Conservation (phyloP, 768 basidiomycete genomes). For the Scleroderma citrinum region DNA sequence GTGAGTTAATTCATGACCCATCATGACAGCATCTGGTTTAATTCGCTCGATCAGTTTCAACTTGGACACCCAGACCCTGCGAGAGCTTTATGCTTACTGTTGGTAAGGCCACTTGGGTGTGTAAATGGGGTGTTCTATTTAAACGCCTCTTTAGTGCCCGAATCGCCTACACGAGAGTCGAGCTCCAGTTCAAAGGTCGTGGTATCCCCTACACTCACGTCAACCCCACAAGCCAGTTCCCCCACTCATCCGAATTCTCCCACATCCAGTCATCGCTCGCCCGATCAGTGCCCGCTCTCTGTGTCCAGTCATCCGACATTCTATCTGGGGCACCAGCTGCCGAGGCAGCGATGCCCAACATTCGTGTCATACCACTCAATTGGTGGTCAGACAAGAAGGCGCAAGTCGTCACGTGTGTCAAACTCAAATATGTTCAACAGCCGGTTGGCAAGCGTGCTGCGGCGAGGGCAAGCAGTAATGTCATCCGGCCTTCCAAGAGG, state of each 20-base stretch:
- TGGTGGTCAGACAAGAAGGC: constrained; percentile 88
- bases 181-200: constrained; percentile 79
- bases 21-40: neutral
- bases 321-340: constrained; percentile 79
- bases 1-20: constrained; percentile 12
- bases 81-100: constrained; percentile 83
- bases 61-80: constrained; percentile 64
- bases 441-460: constrained; percentile 65
- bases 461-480: constrained; percentile 40
- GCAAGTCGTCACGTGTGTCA: constrained; percentile 84
- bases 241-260: constrained; percentile 40
- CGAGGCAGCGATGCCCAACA: constrained; percentile 90
- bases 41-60: constrained; percentile 38
- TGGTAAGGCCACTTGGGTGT: constrained; percentile 44
- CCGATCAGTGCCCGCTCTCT: constrained; percentile 75
- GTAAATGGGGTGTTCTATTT: neutral
- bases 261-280: constrained; percentile 68
- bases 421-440: constrained; percentile 85
- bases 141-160: constrained; percentile 53
- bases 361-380: constrained; percentile 79
- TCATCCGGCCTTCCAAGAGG: constrained; percentile 79
- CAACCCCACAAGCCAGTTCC: constrained; percentile 44
- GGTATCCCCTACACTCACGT: constrained; percentile 75
- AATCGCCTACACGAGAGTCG: constrained; percentile 85
- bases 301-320: constrained; percentile 77